Percentiles rank a stretch among this genome's conserved stretches.
Conservation (phyloP, 2,329 filamentous ascomycete species). For the Hymenoscyphus fructigenus region DNA sequence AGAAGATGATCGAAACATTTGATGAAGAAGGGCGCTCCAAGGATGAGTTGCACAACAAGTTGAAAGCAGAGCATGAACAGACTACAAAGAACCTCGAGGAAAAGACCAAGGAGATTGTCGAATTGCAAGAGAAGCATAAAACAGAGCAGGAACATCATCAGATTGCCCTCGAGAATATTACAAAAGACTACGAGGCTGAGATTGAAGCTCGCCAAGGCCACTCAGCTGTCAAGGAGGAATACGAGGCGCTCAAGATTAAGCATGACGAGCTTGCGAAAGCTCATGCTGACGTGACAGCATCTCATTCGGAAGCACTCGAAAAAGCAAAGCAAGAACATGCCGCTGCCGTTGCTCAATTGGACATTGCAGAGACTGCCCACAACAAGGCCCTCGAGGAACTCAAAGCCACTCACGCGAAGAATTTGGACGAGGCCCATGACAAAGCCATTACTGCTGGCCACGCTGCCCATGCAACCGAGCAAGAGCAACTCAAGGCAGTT, state of each 20-base stretch:
- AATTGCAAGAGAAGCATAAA: conserved; percentile 55
- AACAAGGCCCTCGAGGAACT: conserved; percentile 55
- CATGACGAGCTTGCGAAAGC: conserved; percentile 43
- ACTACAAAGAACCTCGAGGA: conserved; percentile 33
- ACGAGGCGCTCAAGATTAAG: conserved; percentile 57
- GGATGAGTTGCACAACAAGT: conserved; percentile 33
- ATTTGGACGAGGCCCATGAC: conserved; percentile 56
- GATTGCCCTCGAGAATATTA: conserved; percentile 57
- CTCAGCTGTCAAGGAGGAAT: conserved; percentile 63
- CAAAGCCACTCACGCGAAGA: conserved; percentile 56
- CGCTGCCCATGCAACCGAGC: conserved; percentile 48
- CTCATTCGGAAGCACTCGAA: conserved; percentile 18
- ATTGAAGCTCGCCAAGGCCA: conserved; percentile 63
- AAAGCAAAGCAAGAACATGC: conserved; percentile 31
- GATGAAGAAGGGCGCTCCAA: conserved; percentile 42
- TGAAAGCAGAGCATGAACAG: conserved; percentile 32
- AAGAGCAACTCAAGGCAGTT: conserved; percentile 54
- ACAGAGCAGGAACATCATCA: conserved; percentile 54
- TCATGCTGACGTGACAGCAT: conserved; percentile 14
- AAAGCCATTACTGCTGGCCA: conserved; percentile 48
- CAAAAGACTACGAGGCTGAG: conserved; percentile 62
- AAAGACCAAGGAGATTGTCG: conserved; percentile 39
- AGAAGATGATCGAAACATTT: conserved; percentile 49
- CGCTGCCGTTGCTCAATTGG: conserved; percentile 32
- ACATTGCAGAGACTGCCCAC: conserved; percentile 52